Evolutionary conservation across 495 filamentous ascomycete species (phyloP), one percentile per base, ranked within the genome.

Genomic region (Penicillium antarcticum): DNA sequence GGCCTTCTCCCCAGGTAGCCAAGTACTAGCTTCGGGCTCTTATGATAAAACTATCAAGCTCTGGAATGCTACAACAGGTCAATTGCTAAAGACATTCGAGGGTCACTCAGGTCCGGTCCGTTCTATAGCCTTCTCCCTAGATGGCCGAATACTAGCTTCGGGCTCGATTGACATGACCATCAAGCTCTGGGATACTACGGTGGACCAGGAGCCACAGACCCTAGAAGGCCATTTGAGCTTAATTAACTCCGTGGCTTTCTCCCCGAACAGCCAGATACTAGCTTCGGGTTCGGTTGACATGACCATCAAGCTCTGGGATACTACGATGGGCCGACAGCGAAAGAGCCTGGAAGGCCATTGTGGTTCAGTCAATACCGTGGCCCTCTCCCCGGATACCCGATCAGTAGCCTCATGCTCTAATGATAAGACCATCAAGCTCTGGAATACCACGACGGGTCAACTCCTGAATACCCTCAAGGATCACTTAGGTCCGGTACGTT

Each of bases 371-470:
- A n/a, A n/a, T n/a, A n/a, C n/a, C n/a, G n/a, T n/a, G n/a, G n/a
- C n/a, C n/a, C n/a, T n/a, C n/a, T 64, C 61, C 32, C 54, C 56
- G 8, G 52, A 69, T 48, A 42, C 51, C 46, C 42, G 55, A 39
- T 51, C 51, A 16, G 13, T 74, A 4, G 71, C 69, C 10, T 73
- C 63, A 5, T 62, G 55, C 45, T 65, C 63, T 17, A 7, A 31
- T 8, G 67, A 73, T 45, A 26, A 45, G 6, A 68, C 53, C 4
- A 44, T 74, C 23, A 54, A 53, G 52, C 58, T 74, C 40, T 74
- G 70, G 72, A 60, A 76, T 53, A 11, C 57, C 7, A 45, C 35
- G 19, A 63, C 52, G 10, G 65, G 67, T 8, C 18, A 18, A 2
- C 23, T 48, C 2, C 37, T 40, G 13, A 42, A 59, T 35, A 64